These are phyloP conservation scores for Massariosphaeria phaeospora DNA, from an alignment of 495 filamentous ascomycete species.

Conservation along the genomic window DNA sequence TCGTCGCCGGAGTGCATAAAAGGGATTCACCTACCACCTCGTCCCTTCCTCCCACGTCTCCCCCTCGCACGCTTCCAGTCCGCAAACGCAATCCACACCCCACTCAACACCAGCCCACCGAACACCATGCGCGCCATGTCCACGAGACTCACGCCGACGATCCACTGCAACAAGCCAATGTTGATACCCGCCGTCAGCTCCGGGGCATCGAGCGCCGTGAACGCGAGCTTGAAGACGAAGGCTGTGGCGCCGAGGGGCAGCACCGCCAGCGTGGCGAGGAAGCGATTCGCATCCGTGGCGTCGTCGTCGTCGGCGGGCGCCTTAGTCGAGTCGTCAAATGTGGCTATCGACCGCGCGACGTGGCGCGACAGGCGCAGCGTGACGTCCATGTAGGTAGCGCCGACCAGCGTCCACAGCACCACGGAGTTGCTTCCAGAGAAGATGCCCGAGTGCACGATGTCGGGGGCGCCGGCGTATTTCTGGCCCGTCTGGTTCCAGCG, in stretches of 20 bases:
- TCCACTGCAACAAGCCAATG: conserved; percentile 22
- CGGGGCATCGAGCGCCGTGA: conserved; percentile 76
- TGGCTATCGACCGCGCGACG: conserved; percentile 12
- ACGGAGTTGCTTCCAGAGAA: conserved; percentile 47
- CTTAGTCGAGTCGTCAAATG: background rate
- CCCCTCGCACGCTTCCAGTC: conserved; percentile 16
- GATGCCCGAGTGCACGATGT: conserved; percentile 70
- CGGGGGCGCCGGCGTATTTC: conserved; percentile 81
- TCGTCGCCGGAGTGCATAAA: no score
- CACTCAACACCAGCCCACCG: conserved; percentile 24
- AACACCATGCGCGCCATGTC: conserved; percentile 36
- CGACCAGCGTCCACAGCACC: conserved; percentile 71
- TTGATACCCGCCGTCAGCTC: conserved; percentile 64
- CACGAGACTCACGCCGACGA: conserved; percentile 33
- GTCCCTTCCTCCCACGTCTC: background rate
- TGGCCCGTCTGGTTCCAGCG: conserved; percentile 97
- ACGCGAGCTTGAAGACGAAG: conserved; percentile 77
- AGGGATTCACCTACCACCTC: conserved; percentile 1
- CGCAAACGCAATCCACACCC: conserved; percentile 10
- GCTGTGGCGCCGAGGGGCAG: conserved; percentile 51
- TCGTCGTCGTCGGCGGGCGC: conserved; percentile 1
- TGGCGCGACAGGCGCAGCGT: conserved; percentile 19
- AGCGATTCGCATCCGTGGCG: conserved; percentile 8
- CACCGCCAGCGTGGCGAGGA: conserved; percentile 36
- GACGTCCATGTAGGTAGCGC: conserved; percentile 56